Evolutionary conservation across 2,329 filamentous ascomycete genomes (phyloP).

Genomic region (Ophiocordyceps camponoti-saundersi): DNA sequence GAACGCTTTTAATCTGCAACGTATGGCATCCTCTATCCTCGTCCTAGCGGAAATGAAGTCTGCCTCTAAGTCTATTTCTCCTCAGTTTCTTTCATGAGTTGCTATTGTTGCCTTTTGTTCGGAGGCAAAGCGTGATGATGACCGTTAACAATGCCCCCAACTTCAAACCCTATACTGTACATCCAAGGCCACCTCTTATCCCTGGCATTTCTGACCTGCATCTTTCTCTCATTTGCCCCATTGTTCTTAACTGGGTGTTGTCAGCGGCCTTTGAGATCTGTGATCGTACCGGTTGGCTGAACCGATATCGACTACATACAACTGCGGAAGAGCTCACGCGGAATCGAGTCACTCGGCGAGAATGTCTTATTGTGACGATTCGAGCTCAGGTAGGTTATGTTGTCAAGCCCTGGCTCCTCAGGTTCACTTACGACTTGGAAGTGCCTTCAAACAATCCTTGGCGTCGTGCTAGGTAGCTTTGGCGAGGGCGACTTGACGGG

Average conservation of each 20-base stretch:
- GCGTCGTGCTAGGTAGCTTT: not conserved
- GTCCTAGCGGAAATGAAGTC: too few relatives aligned
- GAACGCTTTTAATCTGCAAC: too few relatives aligned
- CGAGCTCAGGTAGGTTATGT: not conserved
- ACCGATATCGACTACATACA: not conserved
- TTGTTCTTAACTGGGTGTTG: not conserved
- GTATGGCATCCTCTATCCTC: too few relatives aligned
- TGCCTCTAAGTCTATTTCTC: too few relatives aligned
- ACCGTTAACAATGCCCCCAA: not conserved
- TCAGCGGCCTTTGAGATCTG: not conserved
- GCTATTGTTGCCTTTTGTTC: not conserved
- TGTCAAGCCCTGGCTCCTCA: too few relatives aligned
- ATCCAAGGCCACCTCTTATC: not conserved
- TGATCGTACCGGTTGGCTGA: not conserved
- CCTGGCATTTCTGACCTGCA: not conserved
- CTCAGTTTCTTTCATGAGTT: too few relatives aligned
- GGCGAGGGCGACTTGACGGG: not conserved
- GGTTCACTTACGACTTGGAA: not conserved
- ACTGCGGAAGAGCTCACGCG: not conserved
- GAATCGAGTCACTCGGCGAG: not conserved
- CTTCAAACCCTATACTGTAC: not conserved
- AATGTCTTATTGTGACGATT: not conserved
- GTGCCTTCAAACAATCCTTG: not conserved
- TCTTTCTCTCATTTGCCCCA: not conserved
- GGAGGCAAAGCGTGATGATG: not conserved